phyloP scores from a whole-genome alignment of 2,329 filamentous ascomycete species.

The Neofusicoccum umdonicola region DNA sequence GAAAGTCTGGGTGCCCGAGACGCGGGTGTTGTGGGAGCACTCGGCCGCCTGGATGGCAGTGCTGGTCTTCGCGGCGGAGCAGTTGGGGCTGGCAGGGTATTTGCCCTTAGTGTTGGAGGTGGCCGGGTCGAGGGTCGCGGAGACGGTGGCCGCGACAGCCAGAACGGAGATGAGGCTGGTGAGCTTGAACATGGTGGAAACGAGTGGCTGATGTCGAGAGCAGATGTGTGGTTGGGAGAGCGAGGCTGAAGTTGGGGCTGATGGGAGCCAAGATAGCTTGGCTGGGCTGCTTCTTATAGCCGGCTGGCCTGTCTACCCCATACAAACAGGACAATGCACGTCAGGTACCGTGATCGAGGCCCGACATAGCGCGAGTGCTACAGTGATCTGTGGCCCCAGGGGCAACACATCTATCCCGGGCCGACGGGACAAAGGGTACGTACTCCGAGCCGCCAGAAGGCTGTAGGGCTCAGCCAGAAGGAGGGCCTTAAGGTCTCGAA shows the following conservation, averaged over 20 bases:
- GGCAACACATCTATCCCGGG: neutral
- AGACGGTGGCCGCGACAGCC: slow-evolving; percentile 16
- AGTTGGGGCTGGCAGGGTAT: slow-evolving; percentile 26
- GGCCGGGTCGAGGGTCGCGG: slow-evolving; percentile 38
- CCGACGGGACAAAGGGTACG: neutral
- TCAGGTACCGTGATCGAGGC: neutral
- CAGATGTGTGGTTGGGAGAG: neutral
- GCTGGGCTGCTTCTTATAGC: neutral
- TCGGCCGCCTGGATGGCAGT: slow-evolving; percentile 44
- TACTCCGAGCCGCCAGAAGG: neutral
- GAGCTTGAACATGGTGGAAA: neutral
- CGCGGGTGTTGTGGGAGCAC: slow-evolving; percentile 43
- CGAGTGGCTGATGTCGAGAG: neutral
- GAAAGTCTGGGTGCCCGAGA: slow-evolving; percentile 36
- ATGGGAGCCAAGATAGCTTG: neutral
- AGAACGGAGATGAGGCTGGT: slow-evolving; percentile 19
- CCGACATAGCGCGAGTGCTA: neutral
- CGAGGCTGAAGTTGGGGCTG: neutral
- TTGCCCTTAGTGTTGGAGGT: slow-evolving; percentile 38
- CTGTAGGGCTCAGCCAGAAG: neutral
- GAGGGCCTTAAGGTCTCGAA: neutral
- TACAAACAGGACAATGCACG: neutral
- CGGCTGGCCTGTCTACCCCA: neutral
- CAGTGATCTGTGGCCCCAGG: neutral
- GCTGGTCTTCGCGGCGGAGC: slow-evolving; percentile 29